Evolutionary conservation across 495 filamentous ascomycete genomes (phyloP).

Genomic region (Elasticomyces elasticus): DNA sequence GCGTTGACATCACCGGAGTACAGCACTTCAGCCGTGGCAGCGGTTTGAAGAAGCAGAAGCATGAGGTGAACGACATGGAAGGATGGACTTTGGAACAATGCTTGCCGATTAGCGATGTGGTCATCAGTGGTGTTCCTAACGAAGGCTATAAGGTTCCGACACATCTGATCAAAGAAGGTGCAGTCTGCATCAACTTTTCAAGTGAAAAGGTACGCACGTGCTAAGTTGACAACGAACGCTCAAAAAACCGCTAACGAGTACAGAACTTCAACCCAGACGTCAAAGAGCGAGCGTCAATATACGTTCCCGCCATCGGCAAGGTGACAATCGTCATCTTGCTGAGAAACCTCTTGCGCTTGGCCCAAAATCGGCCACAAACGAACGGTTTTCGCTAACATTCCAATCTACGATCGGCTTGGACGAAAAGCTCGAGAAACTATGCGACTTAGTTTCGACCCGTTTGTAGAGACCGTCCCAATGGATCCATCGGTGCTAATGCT

Average conservation of each 20-base stretch:
- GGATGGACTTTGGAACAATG: constrained; percentile 68
- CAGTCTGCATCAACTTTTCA: constrained; percentile 95
- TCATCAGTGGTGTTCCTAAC: constrained; percentile 86
- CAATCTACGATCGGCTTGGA: no score
- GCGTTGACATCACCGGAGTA: constrained; percentile 83
- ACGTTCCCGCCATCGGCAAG: constrained; percentile 92
- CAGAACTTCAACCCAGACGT: constrained; percentile 80
- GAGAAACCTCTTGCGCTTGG: constrained; percentile 58
- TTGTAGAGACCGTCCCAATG: neutral
- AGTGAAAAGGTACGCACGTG: constrained; percentile 60
- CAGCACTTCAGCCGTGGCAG: constrained; percentile 82
- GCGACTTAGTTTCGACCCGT: neutral
- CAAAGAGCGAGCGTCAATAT: constrained; percentile 92
- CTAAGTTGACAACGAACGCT: neutral
- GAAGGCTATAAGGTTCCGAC: constrained; percentile 80
- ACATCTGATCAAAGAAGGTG: constrained; percentile 70
- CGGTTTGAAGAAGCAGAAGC: constrained; percentile 68
- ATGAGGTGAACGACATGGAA: constrained; percentile 72
- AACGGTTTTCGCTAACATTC: neutral
- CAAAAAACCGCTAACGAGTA: neutral
- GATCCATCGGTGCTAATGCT: constrained; percentile 7
- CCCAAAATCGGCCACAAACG: constrained; percentile 10
- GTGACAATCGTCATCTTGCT: constrained; percentile 90
- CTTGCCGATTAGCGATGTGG: constrained; percentile 78
- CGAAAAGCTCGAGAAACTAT: no score